A percentile compares a stretch with the other conserved stretches of the same genome.
Evolutionary conservation across 2,329 filamentous ascomycete species (phyloP).

Genomic region (Annulohypoxylon truncatum): DNA sequence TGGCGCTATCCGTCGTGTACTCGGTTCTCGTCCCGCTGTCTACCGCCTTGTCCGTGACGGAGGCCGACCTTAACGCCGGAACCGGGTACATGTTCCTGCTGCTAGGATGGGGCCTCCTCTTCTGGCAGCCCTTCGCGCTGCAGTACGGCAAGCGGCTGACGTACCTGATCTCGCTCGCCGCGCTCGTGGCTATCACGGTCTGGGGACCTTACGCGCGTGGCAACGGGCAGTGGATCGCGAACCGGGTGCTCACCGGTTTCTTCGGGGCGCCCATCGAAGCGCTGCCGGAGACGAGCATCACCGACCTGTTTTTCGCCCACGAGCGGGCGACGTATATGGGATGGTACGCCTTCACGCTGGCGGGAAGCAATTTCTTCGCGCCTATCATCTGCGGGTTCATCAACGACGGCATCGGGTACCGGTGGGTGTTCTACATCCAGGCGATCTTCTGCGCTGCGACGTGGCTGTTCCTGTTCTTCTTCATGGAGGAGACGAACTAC

Average conservation of each 20-base stretch:
- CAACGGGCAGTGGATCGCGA: slow-evolving; percentile 59
- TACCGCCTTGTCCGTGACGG: slow-evolving; percentile 41
- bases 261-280: slow-evolving; percentile 60
- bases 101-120: slow-evolving; percentile 58
- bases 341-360: slow-evolving; percentile 55
- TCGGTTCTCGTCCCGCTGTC: slow-evolving; percentile 49
- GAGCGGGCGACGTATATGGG: slow-evolving; percentile 58
- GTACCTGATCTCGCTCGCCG: slow-evolving; percentile 54
- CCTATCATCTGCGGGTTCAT: slow-evolving; percentile 60
- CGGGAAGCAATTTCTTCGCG: slow-evolving; percentile 57
- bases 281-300: slow-evolving; percentile 58
- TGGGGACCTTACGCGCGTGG: slow-evolving; percentile 55
- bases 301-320: slow-evolving; percentile 57
- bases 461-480: slow-evolving; percentile 60
- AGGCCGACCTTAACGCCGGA: slow-evolving; percentile 47
- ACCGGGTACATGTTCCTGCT: slow-evolving; percentile 54
- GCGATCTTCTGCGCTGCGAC: slow-evolving; percentile 53
- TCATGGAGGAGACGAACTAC: slow-evolving; percentile 71
- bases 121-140: slow-evolving; percentile 61
- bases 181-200: slow-evolving; percentile 50
- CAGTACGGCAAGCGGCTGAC: slow-evolving; percentile 58
- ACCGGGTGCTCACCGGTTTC: slow-evolving; percentile 58
- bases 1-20: slow-evolving; percentile 51
- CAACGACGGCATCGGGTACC: slow-evolving; percentile 55
- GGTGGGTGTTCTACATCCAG: slow-evolving; percentile 59